Base-by-base conservation (phyloP, 768 basidiomycete species). In the Trametes gibbosa region DNA sequence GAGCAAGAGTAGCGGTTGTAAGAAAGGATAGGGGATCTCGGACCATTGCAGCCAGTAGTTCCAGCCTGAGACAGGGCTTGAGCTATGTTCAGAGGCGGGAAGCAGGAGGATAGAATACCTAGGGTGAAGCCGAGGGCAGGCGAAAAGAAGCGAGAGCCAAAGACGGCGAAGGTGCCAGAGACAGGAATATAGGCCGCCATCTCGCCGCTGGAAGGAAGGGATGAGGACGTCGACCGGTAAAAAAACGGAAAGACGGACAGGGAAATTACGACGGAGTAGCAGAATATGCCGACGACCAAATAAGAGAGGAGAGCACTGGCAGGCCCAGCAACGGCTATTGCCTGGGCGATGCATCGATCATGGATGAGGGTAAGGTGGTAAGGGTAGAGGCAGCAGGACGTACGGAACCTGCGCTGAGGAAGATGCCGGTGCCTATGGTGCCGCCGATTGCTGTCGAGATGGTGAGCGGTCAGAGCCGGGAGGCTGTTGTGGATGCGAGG, bases 171-270 rank as follows among this genome's bases (percentile, higher is more conserved):
- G 34, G 82, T 80, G 34, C 84, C 85, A 24, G 82, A 81, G 24
- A 86, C 81, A 0, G 83, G 84, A 58, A 77, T 85, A 73, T 85
- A 80, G 17, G 82, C 77, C 21, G 84, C 76, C 85, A 89, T 86
- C 67, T 87, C 85, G 12, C 85, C 85, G 32, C 81, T 83, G 32
- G 43, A 32, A 25, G 29, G 34, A 2, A n/a, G 3, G 17, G 8
- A 35, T 34, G 6, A 40, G 21, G 34, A 17, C 10, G 14, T 24
- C 13, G 43, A 34, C n/a, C 12, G 27, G 42, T 63, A 76, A 21
- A 21, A 47, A 24, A 7, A 40, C 24, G 27, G 4, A 16, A 12
- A 8, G 21, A 63, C 66, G 67, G 56, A 81, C 77, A 86, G 67
- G n/a, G 82, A 72, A 25, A 85, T 84, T 46, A 86, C 83, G 35